Conservation (phyloP, 2,329 filamentous ascomycete species). For the Meredithiella fracta region DNA sequence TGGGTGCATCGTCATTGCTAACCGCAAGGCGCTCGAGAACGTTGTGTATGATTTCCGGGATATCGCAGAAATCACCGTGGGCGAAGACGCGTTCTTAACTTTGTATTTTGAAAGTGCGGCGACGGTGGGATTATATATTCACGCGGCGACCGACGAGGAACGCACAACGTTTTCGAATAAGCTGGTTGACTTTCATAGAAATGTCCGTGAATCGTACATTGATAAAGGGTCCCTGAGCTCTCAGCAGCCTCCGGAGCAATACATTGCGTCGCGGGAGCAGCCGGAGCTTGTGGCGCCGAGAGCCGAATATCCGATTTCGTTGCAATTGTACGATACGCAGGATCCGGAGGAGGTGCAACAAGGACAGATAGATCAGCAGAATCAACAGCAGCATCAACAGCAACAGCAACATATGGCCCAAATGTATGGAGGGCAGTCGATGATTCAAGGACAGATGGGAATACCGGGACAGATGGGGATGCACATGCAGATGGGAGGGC, state of each 20-base stretch:
- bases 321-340: constrained; percentile 3
- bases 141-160: constrained; percentile 32
- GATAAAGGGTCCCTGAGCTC: too few species aligned
- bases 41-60: constrained; percentile 15
- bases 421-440: background rate
- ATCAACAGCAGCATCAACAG: constrained; percentile 4
- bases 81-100: constrained; percentile 39
- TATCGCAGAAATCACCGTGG: constrained; percentile 45
- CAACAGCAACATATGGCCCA: background rate
- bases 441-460: background rate
- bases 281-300: background rate
- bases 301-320: constrained; percentile 1
- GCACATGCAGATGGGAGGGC: background rate
- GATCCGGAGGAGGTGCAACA: background rate
- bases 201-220: constrained; percentile 15
- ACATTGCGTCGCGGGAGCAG: background rate
- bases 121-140: constrained; percentile 36
- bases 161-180: constrained; percentile 25
- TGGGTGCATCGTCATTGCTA: constrained; percentile 52
- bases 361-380: background rate
- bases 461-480: too few species aligned
- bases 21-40: constrained; percentile 55
- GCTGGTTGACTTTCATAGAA: constrained; percentile 28
- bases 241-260: background rate
- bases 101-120: constrained; percentile 26